These are phyloP conservation scores for Leccinum subfulvum DNA, from an alignment of 1,284 basidiomycete species.

Conservation along the genomic window DNA sequence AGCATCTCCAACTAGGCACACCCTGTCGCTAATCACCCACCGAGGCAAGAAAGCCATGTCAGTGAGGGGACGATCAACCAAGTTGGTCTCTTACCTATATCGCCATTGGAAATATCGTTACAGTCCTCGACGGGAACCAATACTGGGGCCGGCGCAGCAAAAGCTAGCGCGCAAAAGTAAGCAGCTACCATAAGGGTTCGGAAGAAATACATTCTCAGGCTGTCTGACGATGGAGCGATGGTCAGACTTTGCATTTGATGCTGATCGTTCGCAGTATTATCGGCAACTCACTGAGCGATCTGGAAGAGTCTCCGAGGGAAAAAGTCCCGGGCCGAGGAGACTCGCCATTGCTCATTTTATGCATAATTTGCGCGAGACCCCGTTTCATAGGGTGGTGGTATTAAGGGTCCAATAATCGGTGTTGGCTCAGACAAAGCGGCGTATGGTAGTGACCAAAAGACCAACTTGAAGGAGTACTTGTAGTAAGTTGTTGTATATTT, in stretches of 20 bases:
- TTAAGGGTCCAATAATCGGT: background rate
- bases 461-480: background rate
- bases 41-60: background rate
- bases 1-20: slow-evolving; percentile 1
- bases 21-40: background rate
- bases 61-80: background rate
- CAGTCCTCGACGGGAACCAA: background rate
- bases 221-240: background rate
- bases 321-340: background rate
- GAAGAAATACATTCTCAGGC: slow-evolving; percentile 1
- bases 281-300: slow-evolving; percentile 4
- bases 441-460: background rate
- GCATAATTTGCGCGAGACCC: background rate
- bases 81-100: background rate
- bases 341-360: slow-evolving; percentile 5
- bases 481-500: background rate
- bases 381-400: background rate
- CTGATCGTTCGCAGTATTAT: background rate
- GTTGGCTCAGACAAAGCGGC: background rate
- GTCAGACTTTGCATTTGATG: background rate
- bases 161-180: slow-evolving; percentile 7
- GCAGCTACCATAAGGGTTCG: background rate
- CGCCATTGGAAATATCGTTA: background rate
- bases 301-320: background rate
- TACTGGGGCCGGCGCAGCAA: slow-evolving; percentile 1